These are phyloP conservation scores for Lentinula guzmanii DNA, from an alignment of 768 basidiomycete genomes.

Conservation along the genomic window DNA sequence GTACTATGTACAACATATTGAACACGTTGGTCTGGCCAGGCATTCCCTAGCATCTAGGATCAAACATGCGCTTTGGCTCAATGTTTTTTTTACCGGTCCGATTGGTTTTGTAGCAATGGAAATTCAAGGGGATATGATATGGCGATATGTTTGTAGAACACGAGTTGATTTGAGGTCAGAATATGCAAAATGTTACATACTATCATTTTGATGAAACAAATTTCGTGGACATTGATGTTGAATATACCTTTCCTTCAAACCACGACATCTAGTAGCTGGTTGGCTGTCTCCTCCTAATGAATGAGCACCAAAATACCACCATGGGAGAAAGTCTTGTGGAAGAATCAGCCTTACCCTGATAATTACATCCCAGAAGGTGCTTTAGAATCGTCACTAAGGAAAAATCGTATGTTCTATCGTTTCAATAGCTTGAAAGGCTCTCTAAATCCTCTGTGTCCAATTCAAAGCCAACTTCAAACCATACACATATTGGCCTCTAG, in stretches of 20 bases:
- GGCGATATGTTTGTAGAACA: neutral
- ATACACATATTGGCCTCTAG: conserved; percentile 71
- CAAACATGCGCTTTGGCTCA: neutral
- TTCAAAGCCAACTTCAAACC: conserved; percentile 70
- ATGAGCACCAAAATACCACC: conserved; percentile 10
- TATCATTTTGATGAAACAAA: too few relatives aligned
- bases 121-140: neutral
- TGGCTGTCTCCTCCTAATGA: conserved; percentile 13
- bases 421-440: neutral
- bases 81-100: neutral
- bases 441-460: neutral
- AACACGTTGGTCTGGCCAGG: neutral
- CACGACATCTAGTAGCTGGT: neutral
- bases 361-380: conserved; percentile 72
- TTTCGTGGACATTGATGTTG: neutral
- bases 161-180: neutral
- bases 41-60: neutral
- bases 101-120: neutral
- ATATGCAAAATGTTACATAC: neutral
- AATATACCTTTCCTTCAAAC: neutral
- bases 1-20: neutral
- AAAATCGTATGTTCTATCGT: conserved; percentile 56
- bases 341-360: conserved; percentile 68
- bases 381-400: conserved; percentile 74
- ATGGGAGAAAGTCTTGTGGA: conserved; percentile 83